A percentile compares a stretch with the other conserved stretches of the same genome.
Evolutionary conservation across 345 rosid genomes (phyloP).

Genomic region (Rhodamnia rubescens): DNA sequence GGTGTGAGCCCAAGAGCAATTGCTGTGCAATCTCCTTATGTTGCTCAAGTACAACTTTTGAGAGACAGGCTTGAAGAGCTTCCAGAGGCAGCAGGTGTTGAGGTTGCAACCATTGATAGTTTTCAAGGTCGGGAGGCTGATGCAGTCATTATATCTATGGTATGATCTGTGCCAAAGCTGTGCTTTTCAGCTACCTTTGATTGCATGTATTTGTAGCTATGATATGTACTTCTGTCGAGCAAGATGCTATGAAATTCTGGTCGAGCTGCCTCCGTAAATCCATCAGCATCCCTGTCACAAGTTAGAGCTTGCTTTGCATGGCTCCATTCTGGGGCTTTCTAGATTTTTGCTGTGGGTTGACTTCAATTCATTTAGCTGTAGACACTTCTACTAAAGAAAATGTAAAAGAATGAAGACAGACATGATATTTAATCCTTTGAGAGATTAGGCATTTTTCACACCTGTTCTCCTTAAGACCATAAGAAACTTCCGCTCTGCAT

Average conservation of each 20-base stretch:
- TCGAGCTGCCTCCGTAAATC: neutral
- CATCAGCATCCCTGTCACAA: neutral
- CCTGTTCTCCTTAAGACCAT: neutral
- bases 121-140: conserved; percentile 98
- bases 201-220: neutral
- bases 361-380: neutral
- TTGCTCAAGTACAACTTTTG: conserved; percentile 90
- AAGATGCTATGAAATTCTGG: neutral
- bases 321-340: neutral
- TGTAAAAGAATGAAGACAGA: neutral
- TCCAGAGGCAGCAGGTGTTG: conserved; percentile 73
- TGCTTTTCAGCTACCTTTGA: neutral
- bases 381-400: neutral
- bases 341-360: neutral
- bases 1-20: conserved; percentile 78
- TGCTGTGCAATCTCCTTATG: conserved; percentile 94
- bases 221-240: neutral
- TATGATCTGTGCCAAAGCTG: conserved; percentile 9
- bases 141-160: conserved; percentile 96
- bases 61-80: conserved; percentile 78
- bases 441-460: neutral
- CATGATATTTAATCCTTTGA: neutral
- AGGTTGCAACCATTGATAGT: conserved; percentile 93
- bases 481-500: neutral
- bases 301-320: neutral